A percentile compares a stretch with the other conserved stretches of the same genome.
Evolutionary conservation across 2,329 filamentous ascomycete species (phyloP).

Genomic region (Didymella exigua): DNA sequence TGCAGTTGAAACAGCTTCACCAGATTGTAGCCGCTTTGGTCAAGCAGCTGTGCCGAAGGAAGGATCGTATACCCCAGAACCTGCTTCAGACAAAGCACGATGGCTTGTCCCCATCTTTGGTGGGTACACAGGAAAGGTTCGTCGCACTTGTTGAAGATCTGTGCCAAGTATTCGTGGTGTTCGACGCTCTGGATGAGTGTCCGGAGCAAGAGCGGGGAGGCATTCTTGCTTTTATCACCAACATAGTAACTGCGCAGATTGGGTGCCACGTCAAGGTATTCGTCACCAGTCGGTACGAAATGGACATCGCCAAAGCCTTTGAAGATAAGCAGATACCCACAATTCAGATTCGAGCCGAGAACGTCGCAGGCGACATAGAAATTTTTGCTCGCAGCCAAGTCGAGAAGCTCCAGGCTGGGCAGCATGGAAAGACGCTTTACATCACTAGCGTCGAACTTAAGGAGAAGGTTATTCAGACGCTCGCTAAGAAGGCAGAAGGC

Average conservation of each 20-base stretch:
- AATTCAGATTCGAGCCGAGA: slow-evolving; percentile 23
- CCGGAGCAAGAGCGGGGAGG: slow-evolving; percentile 16
- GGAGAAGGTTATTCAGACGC: slow-evolving; percentile 20
- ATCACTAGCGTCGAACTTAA: slow-evolving; percentile 18
- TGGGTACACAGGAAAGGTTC: slow-evolving; percentile 18
- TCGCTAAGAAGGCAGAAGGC: slow-evolving; percentile 24
- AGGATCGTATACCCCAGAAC: background rate
- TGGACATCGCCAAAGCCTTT: slow-evolving; percentile 27
- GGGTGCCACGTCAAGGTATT: slow-evolving; percentile 22
- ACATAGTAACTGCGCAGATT: slow-evolving; percentile 8
- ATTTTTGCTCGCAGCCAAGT: slow-evolving; percentile 19
- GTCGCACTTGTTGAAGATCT: slow-evolving; percentile 9
- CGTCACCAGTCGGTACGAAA: slow-evolving; percentile 27
- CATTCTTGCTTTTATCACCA: slow-evolving; percentile 16
- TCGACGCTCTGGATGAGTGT: slow-evolving; percentile 26
- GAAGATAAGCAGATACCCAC: slow-evolving; percentile 21
- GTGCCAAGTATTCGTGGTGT: slow-evolving; percentile 14
- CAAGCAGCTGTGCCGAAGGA: slow-evolving; percentile 21
- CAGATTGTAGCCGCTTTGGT: slow-evolving; percentile 17
- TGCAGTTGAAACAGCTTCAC: slow-evolving; percentile 6
- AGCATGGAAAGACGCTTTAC: slow-evolving; percentile 23
- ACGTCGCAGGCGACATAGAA: slow-evolving; percentile 25
- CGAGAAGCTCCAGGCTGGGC: slow-evolving; percentile 20
- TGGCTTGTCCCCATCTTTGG: slow-evolving; percentile 12
- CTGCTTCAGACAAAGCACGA: slow-evolving; percentile 19